Conservation (phyloP, 208 protist genomes). For the Leishmania major region DNA sequence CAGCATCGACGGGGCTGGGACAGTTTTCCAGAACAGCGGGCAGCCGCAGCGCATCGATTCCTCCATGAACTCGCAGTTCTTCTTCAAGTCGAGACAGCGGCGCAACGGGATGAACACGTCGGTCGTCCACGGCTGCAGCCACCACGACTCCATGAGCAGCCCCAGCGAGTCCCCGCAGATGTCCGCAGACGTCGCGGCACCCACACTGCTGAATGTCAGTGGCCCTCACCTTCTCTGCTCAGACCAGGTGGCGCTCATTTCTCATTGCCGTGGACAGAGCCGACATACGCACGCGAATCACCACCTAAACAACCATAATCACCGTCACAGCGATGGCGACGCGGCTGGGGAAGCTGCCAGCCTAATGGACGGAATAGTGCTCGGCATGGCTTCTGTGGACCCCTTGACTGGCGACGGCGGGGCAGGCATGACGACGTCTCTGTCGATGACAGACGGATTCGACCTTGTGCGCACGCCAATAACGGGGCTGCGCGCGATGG, state of each 20-base stretch:
- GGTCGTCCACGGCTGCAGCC: not conserved
- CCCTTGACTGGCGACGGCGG: not conserved
- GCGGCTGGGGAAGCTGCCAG: not conserved
- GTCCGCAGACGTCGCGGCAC: constrained; percentile 5
- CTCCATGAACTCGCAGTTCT: constrained; percentile 32
- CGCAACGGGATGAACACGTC: not conserved
- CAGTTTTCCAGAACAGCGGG: not conserved
- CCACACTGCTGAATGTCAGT: not conserved
- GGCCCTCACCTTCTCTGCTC: constrained; percentile 19
- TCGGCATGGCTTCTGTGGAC: not conserved
- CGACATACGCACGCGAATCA: not conserved
- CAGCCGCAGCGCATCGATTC: constrained; percentile 24
- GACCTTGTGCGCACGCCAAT: constrained; percentile 30
- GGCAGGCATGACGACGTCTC: not conserved
- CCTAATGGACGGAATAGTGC: constrained; percentile 2
- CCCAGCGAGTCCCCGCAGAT: constrained; percentile 8
- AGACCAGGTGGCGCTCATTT: constrained; percentile 11
- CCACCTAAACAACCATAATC: not conserved
- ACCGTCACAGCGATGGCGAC: not conserved
- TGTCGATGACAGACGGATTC: constrained; percentile 12
- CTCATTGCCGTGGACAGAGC: not conserved
- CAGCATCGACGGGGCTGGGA: not conserved
- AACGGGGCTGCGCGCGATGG: constrained; percentile 24
- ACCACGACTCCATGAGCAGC: constrained; percentile 20
- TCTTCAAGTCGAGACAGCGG: constrained; percentile 7